Base-by-base conservation (phyloP, 208 protist genomes). In the Leishmania mexicana region DNA sequence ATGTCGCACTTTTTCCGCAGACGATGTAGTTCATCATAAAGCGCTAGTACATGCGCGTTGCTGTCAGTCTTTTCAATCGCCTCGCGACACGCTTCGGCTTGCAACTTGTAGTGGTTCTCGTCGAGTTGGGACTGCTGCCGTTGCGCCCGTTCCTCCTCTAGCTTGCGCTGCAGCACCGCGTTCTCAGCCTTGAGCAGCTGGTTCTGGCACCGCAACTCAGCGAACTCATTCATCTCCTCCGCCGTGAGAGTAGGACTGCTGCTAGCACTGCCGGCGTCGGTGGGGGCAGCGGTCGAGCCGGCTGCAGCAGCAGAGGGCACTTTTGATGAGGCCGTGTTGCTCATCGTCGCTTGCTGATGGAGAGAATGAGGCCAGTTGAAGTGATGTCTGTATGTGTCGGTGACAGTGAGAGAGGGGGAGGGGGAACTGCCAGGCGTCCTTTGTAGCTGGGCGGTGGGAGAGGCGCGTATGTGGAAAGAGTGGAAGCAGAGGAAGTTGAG, bases 11-110 rank as follows among this genome's bases (percentile, higher is more conserved):
- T 89, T 60, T 85, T 85, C 0, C 90, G 78, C 13, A 93, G 81
- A 47, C 80, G 88, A 7, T 84, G 81, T n/a, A 96, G 89, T 79
- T 95, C 91, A 24, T 94, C 87, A 80, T 93, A 80, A 2, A 95
- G 78, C 2, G 71, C 84, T 21, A 94, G 74, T 70, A 94, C 86
- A 64, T 81, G 75, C 10, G 87, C 86, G 8, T 87, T 35, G n/a
- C 62, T 62, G n/a, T 93, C 85, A 7, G 86, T 70, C 31, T 54
- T 85, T 68, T 88, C 83, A 24, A 88, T 75, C n/a, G 83, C 60
- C 73, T 45, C 81, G 51, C 71, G 83, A 78, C 83, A 86, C 68
- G 67, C 74, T 57, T 62, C 53, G 19, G 78, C 79, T 72, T 92
- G 89, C 7, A 78, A 15, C 49, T 67, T 78, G 78, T 80, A 75